These are phyloP conservation scores for Zalerion maritima DNA, from an alignment of 495 filamentous ascomycete species.

Conservation along the genomic window DNA sequence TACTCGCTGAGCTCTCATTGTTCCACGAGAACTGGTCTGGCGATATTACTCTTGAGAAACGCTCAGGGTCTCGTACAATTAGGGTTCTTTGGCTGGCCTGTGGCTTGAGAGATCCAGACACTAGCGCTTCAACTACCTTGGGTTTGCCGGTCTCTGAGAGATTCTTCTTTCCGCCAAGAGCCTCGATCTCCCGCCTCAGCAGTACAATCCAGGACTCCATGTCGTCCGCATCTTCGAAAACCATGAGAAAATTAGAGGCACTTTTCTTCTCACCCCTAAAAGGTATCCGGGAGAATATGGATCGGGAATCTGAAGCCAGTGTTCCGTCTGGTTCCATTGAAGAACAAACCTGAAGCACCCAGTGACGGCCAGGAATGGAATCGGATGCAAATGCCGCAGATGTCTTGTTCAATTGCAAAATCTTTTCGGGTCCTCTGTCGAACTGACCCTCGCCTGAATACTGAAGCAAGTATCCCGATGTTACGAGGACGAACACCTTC, in stretches of 20 bases:
- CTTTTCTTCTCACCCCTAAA: conserved; percentile 50
- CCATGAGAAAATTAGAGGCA: conserved; percentile 57
- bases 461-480: conserved; percentile 74
- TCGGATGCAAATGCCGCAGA: conserved; percentile 92
- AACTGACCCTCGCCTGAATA: conserved; percentile 69
- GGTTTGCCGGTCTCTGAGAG: conserved; percentile 41
- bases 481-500: conserved; percentile 71
- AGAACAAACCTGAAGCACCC: conserved; percentile 83
- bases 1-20: too few species aligned
- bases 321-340: conserved; percentile 46
- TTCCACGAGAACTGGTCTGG: conserved; percentile 18
- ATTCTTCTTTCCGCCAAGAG: conserved; percentile 51
- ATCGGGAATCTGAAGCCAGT: conserved; percentile 36
- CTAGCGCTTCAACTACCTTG: conserved; percentile 17
- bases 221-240: conserved; percentile 65
- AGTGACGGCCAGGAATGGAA: conserved; percentile 80
- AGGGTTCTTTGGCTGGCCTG: conserved; percentile 35
- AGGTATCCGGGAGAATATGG: conserved; percentile 57
- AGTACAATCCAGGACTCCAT: conserved; percentile 74
- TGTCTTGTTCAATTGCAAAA: conserved; percentile 65
- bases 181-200: conserved; percentile 53
- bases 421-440: conserved; percentile 75
- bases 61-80: conserved; percentile 35
- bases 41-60: conserved; percentile 22
- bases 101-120: conserved; percentile 25